Percentiles rank a stretch among this genome's conserved stretches.
These are phyloP conservation scores for Leccinum broughii DNA, from an alignment of 768 basidiomycete genomes.

Conservation along the genomic window DNA sequence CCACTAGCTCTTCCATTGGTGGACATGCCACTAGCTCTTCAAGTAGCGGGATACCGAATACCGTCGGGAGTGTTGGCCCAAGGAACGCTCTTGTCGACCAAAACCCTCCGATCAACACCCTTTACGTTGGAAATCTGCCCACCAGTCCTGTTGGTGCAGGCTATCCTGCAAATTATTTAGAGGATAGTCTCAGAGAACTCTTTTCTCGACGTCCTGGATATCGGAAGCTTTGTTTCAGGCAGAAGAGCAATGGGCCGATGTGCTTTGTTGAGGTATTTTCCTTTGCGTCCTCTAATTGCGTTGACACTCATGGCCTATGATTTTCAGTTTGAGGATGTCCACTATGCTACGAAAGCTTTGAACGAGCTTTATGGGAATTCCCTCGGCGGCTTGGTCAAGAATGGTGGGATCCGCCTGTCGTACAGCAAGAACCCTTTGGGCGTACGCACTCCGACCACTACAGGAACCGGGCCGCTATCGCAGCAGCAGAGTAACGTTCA, in stretches of 20 bases:
- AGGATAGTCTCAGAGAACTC: slow-evolving; percentile 81
- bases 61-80: slow-evolving; percentile 26
- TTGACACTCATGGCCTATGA: slow-evolving; percentile 4
- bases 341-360: slow-evolving; percentile 81
- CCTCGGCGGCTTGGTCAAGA: slow-evolving; percentile 90
- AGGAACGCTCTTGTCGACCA: slow-evolving; percentile 65
- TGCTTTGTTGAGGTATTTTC: slow-evolving; percentile 91
- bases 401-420: slow-evolving; percentile 92
- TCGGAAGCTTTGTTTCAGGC: slow-evolving; percentile 90
- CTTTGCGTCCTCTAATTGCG: not conserved
- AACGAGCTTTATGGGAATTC: slow-evolving; percentile 88
- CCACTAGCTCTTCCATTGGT: slow-evolving; percentile 37
- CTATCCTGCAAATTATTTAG: slow-evolving; percentile 77
- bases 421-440: slow-evolving; percentile 99
- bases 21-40: slow-evolving; percentile 34
- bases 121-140: slow-evolving; percentile 99
- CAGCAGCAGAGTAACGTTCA: slow-evolving; percentile 30
- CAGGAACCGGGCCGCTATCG: slow-evolving; percentile 28
- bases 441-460: slow-evolving; percentile 76
- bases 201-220: slow-evolving; percentile 83
- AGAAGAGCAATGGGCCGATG: slow-evolving; percentile 98
- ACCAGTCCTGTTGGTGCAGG: slow-evolving; percentile 71
- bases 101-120: slow-evolving; percentile 97
- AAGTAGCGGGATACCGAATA: slow-evolving; percentile 27
- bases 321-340: slow-evolving; percentile 85